A percentile compares a stretch with the other conserved stretches of the same genome.
These are phyloP conservation scores for Coemansia sp. DNA, from an alignment of 192 early-diverging fungal species.

Conservation along the genomic window DNA sequence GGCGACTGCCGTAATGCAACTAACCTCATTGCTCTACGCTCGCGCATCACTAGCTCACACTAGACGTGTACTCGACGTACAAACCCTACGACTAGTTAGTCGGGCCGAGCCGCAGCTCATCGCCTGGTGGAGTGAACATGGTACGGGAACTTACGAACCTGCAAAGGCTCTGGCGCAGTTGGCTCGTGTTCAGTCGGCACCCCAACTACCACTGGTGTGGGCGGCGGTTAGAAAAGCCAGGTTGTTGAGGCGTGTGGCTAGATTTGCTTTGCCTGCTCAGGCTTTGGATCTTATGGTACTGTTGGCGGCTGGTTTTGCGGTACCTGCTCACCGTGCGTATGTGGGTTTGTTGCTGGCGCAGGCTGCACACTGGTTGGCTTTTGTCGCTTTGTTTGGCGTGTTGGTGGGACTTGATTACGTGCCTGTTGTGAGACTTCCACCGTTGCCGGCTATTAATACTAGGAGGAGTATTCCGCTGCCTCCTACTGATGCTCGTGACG, in stretches of 20 bases:
- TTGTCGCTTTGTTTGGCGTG: conserved; percentile 23
- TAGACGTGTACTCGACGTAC: conserved; percentile 36
- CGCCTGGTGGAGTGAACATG: conserved; percentile 17
- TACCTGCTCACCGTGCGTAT: conserved; percentile 40
- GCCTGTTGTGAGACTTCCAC: conserved; percentile 34
- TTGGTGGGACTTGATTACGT: conserved; percentile 20
- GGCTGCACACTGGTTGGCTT: conserved; percentile 45
- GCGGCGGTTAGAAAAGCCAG: conserved; percentile 42
- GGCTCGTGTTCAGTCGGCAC: neutral
- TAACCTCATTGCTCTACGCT: conserved; percentile 27
- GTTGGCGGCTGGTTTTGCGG: conserved; percentile 27
- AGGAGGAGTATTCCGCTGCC: conserved; percentile 45
- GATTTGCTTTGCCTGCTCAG: conserved; percentile 32
- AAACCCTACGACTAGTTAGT: conserved; percentile 42
- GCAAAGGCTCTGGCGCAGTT: conserved; percentile 9
- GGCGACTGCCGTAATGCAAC: conserved; percentile 39
- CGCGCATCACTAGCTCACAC: conserved; percentile 38
- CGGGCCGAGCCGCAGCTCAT: conserved; percentile 35
- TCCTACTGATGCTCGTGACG: conserved; percentile 21
- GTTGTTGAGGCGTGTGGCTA: conserved; percentile 17
- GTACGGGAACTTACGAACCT: neutral
- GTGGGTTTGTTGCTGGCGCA: conserved; percentile 46
- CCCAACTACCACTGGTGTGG: conserved; percentile 37
- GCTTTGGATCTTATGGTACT: conserved; percentile 22
- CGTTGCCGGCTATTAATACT: conserved; percentile 36